These are phyloP conservation scores for Pseudophaeomoniella oleicola DNA, from an alignment of 2,329 filamentous ascomycete genomes.

Conservation along the genomic window DNA sequence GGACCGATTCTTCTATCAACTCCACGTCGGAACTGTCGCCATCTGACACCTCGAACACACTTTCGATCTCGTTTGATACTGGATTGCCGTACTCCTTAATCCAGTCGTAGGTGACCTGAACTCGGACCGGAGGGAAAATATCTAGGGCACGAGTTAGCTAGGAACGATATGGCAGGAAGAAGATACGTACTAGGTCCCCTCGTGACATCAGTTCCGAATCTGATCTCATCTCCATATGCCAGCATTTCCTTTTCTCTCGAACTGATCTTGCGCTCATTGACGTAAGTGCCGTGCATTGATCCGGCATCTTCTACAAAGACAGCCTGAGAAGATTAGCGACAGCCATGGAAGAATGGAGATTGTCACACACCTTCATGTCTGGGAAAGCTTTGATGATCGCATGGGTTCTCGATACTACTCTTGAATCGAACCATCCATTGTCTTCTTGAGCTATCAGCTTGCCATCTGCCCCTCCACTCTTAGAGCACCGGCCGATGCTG, in stretches of 20 bases:
- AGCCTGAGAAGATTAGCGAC: slow-evolving; percentile 14
- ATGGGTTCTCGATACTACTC: slow-evolving; percentile 32
- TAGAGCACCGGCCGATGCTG: slow-evolving; percentile 27
- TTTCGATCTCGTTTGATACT: slow-evolving; percentile 4
- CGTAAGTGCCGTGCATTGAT: slow-evolving; percentile 48
- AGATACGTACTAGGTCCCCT: slow-evolving; percentile 27
- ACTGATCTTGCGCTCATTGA: slow-evolving; percentile 34
- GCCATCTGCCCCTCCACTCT: slow-evolving; percentile 16
- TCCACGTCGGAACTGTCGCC: slow-evolving; percentile 6
- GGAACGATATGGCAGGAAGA: neutral
- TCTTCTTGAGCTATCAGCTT: slow-evolving; percentile 19
- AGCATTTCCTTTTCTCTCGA: slow-evolving; percentile 14
- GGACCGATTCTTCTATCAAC: slow-evolving; percentile 7
- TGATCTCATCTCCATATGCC: slow-evolving; percentile 23
- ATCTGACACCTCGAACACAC: neutral
- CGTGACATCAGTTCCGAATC: slow-evolving; percentile 35
- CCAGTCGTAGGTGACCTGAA: slow-evolving; percentile 17
- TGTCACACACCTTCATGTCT: slow-evolving; percentile 5
- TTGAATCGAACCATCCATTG: slow-evolving; percentile 31
- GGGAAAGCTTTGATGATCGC: slow-evolving; percentile 19
- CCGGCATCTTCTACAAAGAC: slow-evolving; percentile 39
- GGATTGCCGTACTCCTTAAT: slow-evolving; percentile 5
- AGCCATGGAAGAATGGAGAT: neutral
- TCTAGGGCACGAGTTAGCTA: too few relatives aligned
- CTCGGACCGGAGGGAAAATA: slow-evolving; percentile 17